A percentile compares a stretch with the other conserved stretches of the same genome.
Evolutionary conservation across 345 rosid genomes (phyloP).

Genomic region (Mercurialis annua): DNA sequence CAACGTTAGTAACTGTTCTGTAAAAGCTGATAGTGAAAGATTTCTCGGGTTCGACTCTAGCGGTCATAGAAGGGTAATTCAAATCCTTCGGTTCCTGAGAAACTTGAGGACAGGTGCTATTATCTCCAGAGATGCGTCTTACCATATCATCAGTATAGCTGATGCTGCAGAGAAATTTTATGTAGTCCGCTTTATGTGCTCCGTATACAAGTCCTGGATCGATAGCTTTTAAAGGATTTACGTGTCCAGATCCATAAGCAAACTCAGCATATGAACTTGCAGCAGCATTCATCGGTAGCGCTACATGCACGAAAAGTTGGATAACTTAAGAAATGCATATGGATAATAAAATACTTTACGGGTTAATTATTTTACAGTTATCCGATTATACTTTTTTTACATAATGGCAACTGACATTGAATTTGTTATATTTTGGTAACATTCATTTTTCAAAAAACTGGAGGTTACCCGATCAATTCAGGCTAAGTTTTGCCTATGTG

Average conservation of each 20-base stretch:
- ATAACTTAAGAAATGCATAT: not conserved
- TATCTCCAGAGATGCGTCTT: constrained; percentile 19
- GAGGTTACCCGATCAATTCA: too few species aligned
- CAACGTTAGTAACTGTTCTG: constrained; percentile 42
- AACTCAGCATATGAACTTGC: constrained; percentile 24
- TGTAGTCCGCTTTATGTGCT: constrained; percentile 23
- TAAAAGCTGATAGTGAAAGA: constrained; percentile 24
- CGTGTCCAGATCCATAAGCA: constrained; percentile 42
- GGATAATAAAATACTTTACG: too few species aligned
- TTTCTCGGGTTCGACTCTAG: not conserved
- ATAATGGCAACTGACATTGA: too few species aligned
- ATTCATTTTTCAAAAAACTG: too few species aligned
- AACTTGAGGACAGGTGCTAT: constrained; percentile 21
- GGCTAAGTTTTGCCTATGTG: too few species aligned
- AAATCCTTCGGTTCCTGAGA: constrained; percentile 16
- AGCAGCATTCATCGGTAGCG: constrained; percentile 33
- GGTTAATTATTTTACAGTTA: too few species aligned
- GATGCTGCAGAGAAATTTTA: constrained; percentile 39
- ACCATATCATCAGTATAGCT: constrained; percentile 13
- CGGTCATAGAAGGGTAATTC: constrained; percentile 39
- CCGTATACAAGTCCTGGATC: constrained; percentile 49
- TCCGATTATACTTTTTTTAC: too few species aligned
- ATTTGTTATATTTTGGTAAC: too few species aligned
- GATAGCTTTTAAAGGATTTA: constrained; percentile 33
- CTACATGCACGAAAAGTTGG: constrained; percentile 11